Evolutionary conservation across 164 flowering plant species (phyloP).

Genomic region (Paratinospora sagittata): DNA sequence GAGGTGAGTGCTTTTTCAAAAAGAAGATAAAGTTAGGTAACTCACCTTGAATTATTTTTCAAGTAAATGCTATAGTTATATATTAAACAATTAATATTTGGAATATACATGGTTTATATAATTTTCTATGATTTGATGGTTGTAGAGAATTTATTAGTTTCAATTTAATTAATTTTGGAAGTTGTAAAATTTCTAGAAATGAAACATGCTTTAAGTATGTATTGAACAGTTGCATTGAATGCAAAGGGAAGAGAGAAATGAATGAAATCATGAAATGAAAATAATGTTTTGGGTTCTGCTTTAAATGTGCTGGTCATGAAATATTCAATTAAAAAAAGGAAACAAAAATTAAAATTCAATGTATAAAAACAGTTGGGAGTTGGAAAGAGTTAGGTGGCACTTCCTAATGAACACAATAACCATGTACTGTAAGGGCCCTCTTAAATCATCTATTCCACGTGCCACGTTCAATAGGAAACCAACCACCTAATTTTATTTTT

Average conservation of each 20-base stretch:
- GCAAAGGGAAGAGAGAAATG: background rate
- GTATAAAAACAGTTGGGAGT: background rate
- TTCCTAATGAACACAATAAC: background rate
- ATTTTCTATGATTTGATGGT: background rate
- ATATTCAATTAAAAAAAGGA: background rate
- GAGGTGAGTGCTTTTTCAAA: no score
- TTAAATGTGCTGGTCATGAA: background rate
- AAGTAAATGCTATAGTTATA: no score
- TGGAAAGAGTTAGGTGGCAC: background rate
- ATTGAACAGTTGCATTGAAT: background rate
- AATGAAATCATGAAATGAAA: background rate
- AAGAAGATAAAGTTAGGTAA: no score
- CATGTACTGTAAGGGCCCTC: background rate
- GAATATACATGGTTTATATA: no score
- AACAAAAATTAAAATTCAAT: background rate
- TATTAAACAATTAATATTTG: no score
- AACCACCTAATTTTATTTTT: background rate
- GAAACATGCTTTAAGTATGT: background rate
- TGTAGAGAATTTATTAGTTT: background rate
- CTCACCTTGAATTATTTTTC: no score
- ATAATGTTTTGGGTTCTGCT: background rate
- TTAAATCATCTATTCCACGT: background rate
- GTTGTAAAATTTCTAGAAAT: background rate
- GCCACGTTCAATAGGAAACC: background rate
- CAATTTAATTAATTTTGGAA: no score